A percentile compares a stretch with the other conserved stretches of the same genome.
Conservation (phyloP, 371 early-diverging fungal genomes). For the Mortierella sp. region DNA sequence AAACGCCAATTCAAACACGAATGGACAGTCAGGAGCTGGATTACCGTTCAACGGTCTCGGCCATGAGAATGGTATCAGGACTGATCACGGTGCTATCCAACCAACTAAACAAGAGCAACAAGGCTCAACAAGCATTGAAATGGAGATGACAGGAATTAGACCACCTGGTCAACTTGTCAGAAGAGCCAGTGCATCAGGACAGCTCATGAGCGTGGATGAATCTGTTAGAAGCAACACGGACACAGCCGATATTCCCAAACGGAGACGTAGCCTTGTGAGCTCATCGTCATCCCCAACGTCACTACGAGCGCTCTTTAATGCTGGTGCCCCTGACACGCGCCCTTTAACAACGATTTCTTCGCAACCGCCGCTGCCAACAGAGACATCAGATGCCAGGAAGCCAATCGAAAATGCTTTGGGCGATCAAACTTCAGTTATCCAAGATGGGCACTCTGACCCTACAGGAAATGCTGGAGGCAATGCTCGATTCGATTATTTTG, state of each 20-base stretch:
- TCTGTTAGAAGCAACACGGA: slow-evolving; percentile 2
- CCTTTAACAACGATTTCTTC: slow-evolving; percentile 15
- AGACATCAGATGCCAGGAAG: not conserved
- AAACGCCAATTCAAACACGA: too few species aligned
- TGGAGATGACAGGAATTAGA: slow-evolving; percentile 7
- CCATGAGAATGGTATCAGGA: not conserved
- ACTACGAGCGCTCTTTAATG: slow-evolving; percentile 31
- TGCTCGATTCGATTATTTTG: slow-evolving; percentile 31
- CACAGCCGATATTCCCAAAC: not conserved
- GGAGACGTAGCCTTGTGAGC: slow-evolving; percentile 22
- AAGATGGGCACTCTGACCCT: slow-evolving; percentile 15
- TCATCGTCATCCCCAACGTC: slow-evolving; percentile 51
- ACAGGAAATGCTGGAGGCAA: not conserved
- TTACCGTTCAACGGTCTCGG: slow-evolving; percentile 5
- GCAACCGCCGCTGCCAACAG: slow-evolving; percentile 4
- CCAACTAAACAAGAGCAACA: slow-evolving; percentile 2
- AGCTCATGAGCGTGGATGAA: slow-evolving; percentile 33
- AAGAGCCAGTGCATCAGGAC: slow-evolving; percentile 43
- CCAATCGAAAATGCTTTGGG: not conserved
- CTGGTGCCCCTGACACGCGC: slow-evolving; percentile 15
- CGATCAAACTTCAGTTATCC: not conserved
- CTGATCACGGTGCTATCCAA: not conserved
- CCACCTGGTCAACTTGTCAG: slow-evolving; percentile 16
- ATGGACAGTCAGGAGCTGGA: slow-evolving; percentile 10
- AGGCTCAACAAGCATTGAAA: not conserved